Evolutionary conservation across 2,329 filamentous ascomycete genomes (phyloP), one percentile per base, ranked within the genome.

Genomic region (Aspergillus pseudoglaucus): DNA sequence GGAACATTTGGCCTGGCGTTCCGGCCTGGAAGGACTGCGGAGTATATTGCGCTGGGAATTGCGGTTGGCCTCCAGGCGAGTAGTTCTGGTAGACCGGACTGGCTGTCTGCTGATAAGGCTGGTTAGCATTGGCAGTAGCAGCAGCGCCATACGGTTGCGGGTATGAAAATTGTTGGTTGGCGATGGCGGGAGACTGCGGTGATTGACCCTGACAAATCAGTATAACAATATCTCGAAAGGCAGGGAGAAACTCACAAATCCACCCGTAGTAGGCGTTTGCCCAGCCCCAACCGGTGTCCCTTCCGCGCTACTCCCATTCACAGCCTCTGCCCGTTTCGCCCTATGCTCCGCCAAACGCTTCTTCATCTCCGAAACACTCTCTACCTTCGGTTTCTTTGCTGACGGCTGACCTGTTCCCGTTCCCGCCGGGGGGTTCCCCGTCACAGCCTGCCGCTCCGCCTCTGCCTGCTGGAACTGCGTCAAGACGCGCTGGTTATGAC

Each of bases 401-500:
- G 67, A 64, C 20, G 60, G 58, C 33, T 74, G 75, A 50, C 68
- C 66, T 40, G 64, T 65, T 3, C 65, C 62, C 42, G 78, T 75
- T 2, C 86, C 85, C 0, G 87, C 81, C 15, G 85, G 80, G 2
- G 88, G 87, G 62, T 96, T 95, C 32, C 90, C 91, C 1, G 90
- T 95, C 7, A 82, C 79, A 43, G 85, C 83, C 56, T 87, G 84
- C 50, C 90, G 81, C 60, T 95, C 88, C 49, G 87, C 85, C 69
- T 95, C 88, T 22, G 84, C 84, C 65, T 89, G 84, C 69, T 94
- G 91, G 69, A 85, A 95, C 68, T 87, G 85, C 59, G 88, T 81
- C 54, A 90, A 82, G 64, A 97, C 88, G 60, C 88, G 83, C 69
- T 93, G 87, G 64, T 88, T 86, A 75, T 96, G 90, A 62, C 87